Percentiles rank a stretch among this genome's conserved stretches.
Evolutionary conservation across 768 basidiomycete genomes (phyloP).

Genomic region (Boletus sp.): DNA sequence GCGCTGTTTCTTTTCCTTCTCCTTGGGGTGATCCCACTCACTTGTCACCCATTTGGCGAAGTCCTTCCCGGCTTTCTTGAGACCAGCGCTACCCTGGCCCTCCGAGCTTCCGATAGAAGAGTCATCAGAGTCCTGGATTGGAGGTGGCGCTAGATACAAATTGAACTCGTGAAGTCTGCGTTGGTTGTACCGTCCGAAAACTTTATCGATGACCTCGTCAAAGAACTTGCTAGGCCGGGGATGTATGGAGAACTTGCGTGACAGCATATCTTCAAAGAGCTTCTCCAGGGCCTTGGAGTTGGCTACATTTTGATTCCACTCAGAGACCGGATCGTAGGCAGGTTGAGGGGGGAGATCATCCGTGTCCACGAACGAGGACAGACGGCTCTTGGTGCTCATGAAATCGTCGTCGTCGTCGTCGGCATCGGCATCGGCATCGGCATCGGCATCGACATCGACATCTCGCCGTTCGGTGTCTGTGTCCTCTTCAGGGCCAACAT

Average conservation of each 20-base stretch:
- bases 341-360: conserved; percentile 16
- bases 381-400: conserved; percentile 29
- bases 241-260: conserved; percentile 47
- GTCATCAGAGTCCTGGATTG: conserved; percentile 17
- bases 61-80: conserved; percentile 32
- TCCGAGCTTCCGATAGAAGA: conserved; percentile 26
- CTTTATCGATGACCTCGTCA: conserved; percentile 38
- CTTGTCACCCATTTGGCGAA: conserved; percentile 35
- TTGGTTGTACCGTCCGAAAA: conserved; percentile 50
- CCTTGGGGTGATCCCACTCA: conserved; percentile 34
- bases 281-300: conserved; percentile 50
- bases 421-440: conserved; percentile 17
- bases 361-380: conserved; percentile 23
- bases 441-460: conserved; percentile 2
- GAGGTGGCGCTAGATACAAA: conserved; percentile 54
- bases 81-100: conserved; percentile 16
- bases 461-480: conserved; percentile 13
- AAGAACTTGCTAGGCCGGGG: conserved; percentile 51
- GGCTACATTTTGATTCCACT: conserved; percentile 41
- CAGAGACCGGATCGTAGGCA: conserved; percentile 24
- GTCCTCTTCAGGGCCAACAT: conserved; percentile 16
- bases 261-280: conserved; percentile 59
- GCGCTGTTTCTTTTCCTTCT: conserved; percentile 23
- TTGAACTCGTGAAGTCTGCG: conserved; percentile 46
- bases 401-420: conserved; percentile 30